Evolutionary conservation across 805 yeast species (phyloP).

Genomic region (Hanseniaspora opuntiae): DNA sequence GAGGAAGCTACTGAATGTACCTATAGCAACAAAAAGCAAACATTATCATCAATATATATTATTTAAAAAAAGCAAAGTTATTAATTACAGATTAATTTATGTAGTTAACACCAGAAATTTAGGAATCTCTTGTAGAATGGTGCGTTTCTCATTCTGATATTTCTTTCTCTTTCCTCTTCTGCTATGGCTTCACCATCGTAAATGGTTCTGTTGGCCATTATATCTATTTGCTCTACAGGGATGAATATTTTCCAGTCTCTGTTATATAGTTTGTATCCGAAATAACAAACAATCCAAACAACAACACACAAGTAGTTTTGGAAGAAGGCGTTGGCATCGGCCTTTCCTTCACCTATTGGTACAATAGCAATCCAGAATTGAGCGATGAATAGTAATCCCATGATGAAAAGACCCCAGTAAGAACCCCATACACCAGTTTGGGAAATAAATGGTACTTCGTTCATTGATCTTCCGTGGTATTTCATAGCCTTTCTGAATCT

Average conservation of each 20-base stretch:
- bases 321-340: slow-evolving; percentile 33
- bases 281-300: slow-evolving; percentile 31
- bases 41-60: too few species aligned
- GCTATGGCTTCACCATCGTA: slow-evolving; percentile 24
- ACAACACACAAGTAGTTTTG: slow-evolving; percentile 36
- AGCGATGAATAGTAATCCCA: slow-evolving; percentile 38
- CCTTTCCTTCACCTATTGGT: slow-evolving; percentile 43
- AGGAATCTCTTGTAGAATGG: slow-evolving; percentile 20
- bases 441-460: slow-evolving; percentile 41
- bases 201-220: slow-evolving; percentile 22
- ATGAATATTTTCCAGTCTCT: slow-evolving; percentile 30
- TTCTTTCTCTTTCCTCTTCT: slow-evolving; percentile 25
- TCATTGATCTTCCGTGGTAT: slow-evolving; percentile 37
- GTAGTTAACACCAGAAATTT: slow-evolving; percentile 25
- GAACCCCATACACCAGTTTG: slow-evolving; percentile 43
- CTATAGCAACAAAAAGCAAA: too few species aligned
- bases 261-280: slow-evolving; percentile 35
- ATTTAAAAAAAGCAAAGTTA: background rate
- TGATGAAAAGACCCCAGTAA: slow-evolving; percentile 36
- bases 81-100: background rate
- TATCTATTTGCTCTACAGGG: slow-evolving; percentile 23
- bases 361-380: slow-evolving; percentile 63
- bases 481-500: slow-evolving; percentile 47
- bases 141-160: slow-evolving; percentile 21
- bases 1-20: too few species aligned